These are phyloP conservation scores for Metarhizium album DNA, from an alignment of 2,329 filamentous ascomycete genomes.

Conservation along the genomic window DNA sequence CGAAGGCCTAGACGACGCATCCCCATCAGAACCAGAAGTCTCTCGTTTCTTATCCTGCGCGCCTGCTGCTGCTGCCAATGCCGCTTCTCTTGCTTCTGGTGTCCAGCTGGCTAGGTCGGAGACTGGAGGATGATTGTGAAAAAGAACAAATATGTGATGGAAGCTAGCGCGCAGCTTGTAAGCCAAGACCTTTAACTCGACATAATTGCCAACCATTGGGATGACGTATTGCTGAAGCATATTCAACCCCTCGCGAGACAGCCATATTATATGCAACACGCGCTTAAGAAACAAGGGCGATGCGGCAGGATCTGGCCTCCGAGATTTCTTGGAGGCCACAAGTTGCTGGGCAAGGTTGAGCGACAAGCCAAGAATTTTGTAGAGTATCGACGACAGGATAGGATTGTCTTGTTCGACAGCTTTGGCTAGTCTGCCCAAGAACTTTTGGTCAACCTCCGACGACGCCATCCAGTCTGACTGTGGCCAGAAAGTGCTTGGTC, in stretches of 20 bases:
- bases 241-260: slow-evolving; percentile 79
- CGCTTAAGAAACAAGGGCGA: slow-evolving; percentile 72
- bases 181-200: slow-evolving; percentile 77
- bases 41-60: slow-evolving; percentile 39
- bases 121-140: slow-evolving; percentile 81
- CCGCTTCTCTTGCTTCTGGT: slow-evolving; percentile 30
- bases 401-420: slow-evolving; percentile 68
- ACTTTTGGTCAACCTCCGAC: slow-evolving; percentile 95
- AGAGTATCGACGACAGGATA: slow-evolving; percentile 70
- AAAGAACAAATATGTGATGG: slow-evolving; percentile 92
- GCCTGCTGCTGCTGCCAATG: slow-evolving; percentile 18
- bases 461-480: slow-evolving; percentile 61
- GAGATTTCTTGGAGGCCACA: slow-evolving; percentile 70
- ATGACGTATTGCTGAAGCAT: slow-evolving; percentile 83
- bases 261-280: slow-evolving; percentile 86
- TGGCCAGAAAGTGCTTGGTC: neutral
- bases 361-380: slow-evolving; percentile 83
- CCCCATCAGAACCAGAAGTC: slow-evolving; percentile 31
- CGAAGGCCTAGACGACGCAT: slow-evolving; percentile 29
- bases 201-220: slow-evolving; percentile 68
- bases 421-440: slow-evolving; percentile 79
- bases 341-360: slow-evolving; percentile 79
- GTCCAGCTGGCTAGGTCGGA: slow-evolving; percentile 47
- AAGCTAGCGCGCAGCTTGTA: slow-evolving; percentile 91
- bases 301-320: slow-evolving; percentile 67